Base-by-base conservation (phyloP, 2,329 filamentous ascomycete species). In the Aspergillus sp. region DNA sequence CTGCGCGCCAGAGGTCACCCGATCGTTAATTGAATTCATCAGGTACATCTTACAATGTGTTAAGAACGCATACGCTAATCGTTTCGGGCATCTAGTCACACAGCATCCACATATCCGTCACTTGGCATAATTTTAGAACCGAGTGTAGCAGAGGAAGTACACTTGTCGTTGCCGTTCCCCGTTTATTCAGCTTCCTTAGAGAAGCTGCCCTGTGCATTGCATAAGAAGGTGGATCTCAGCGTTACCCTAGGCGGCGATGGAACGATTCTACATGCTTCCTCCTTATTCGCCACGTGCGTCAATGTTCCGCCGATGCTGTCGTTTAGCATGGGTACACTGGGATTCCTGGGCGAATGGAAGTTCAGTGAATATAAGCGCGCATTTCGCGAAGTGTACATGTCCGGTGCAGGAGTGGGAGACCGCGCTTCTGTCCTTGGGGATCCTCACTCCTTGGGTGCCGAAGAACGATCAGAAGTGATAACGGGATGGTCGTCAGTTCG, bases 301-400 rank as follows among this genome's bases (percentile, higher is more conserved):
- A 86, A 86, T 44, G 93, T 99, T 0, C 95, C 95, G 0, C 95
- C 95, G 0, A 89, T 99, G 34, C 80, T 99, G 7, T 92, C 91
- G 1, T 99, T 99, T 71, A 96, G 92, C 71, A 97, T 99, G 91
- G 95, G 95, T 5, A 96, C 93, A 0, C 79, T 99, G 1, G 95
- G 95, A 0, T 99, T 99, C 65, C 78, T 99, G 7, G 93, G 93
- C 15, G 93, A 98, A 75, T 99, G 93, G 93, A 96, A 95, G 68
- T 98, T 98, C 71, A 82, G 82, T 6, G 93, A 98, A 68, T 91
- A 96, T 77, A 96, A 96, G 76, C 84, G 90, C 49, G 95, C 95
- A 0, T 96, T 96, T 78, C 82, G 91, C 49, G 91, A 97, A 71
- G 91, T 95, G 53, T 97, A 96, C 77, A 96, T 96, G 89, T 88